These are phyloP conservation scores for Cercophora scortea DNA, from an alignment of 495 filamentous ascomycete species.

Conservation along the genomic window DNA sequence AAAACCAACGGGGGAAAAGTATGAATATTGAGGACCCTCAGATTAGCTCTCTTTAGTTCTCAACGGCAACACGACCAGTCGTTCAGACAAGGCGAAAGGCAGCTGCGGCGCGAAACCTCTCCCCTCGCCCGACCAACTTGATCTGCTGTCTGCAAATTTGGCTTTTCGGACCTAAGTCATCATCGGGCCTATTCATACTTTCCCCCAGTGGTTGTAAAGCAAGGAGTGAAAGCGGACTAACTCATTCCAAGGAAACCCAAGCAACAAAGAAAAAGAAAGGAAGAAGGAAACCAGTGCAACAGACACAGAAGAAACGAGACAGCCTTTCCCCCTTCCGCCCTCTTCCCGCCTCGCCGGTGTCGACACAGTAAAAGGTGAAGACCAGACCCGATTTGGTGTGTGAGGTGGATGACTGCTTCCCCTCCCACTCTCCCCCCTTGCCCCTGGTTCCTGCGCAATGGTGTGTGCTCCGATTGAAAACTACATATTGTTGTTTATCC, in stretches of 20 bases:
- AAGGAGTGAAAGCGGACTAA: not conserved
- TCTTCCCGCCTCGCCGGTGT: not conserved
- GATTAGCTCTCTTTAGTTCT: conserved; percentile 57
- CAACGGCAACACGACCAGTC: conserved; percentile 40
- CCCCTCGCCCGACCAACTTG: conserved; percentile 7
- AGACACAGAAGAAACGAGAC: not conserved
- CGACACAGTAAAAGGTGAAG: not conserved
- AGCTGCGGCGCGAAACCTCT: too few species aligned
- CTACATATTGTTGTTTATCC: conserved; percentile 25
- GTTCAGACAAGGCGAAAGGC: not conserved
- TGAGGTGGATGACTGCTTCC: not conserved
- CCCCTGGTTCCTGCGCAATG: conserved; percentile 5
- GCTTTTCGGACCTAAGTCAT: conserved; percentile 55
- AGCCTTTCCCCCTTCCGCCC: not conserved
- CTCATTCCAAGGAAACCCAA: not conserved
- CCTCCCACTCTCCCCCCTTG: not conserved
- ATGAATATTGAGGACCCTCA: conserved; percentile 34
- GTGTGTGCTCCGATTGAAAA: conserved; percentile 51
- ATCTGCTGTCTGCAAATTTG: conserved; percentile 54
- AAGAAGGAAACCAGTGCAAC: not conserved
- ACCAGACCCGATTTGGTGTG: not conserved
- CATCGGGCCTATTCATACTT: conserved; percentile 37
- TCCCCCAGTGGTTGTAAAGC: not conserved
- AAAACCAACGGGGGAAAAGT: conserved; percentile 1
- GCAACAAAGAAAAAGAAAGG: conserved; percentile 1